Evolutionary conservation across 345 rosid genomes (phyloP).

Genomic region (Raphanus raphanistrum): DNA sequence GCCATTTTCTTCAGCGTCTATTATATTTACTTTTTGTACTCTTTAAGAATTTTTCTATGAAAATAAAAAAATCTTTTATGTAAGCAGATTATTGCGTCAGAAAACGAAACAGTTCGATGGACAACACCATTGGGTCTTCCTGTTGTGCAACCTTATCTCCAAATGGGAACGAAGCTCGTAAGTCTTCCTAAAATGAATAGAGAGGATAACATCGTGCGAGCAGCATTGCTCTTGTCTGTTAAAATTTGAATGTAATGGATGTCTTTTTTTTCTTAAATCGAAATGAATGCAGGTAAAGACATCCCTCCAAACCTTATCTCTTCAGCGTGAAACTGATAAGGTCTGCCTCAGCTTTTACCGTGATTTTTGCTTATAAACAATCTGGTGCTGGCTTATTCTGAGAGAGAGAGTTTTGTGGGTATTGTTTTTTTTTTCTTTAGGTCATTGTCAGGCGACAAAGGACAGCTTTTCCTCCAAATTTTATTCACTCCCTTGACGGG

Average conservation of each 20-base stretch:
- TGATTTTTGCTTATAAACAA: constrained; percentile 21
- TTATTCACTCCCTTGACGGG: constrained; percentile 96
- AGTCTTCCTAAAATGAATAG: constrained; percentile 36
- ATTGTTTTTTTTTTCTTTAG: constrained; percentile 39
- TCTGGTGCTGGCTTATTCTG: constrained; percentile 1
- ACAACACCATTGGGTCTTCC: constrained; percentile 98
- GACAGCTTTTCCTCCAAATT: constrained; percentile 98
- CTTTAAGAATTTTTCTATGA: not conserved
- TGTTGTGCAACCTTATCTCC: constrained; percentile 94
- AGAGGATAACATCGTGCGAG: not conserved
- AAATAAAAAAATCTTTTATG: not conserved
- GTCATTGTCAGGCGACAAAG: constrained; percentile 80
- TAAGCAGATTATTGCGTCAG: constrained; percentile 76
- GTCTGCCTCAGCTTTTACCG: constrained; percentile 41
- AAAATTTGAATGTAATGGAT: constrained; percentile 2
- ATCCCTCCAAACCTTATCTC: constrained; percentile 83
- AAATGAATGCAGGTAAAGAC: constrained; percentile 74
- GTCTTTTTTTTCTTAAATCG: constrained; percentile 4
- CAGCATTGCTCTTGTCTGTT: not conserved
- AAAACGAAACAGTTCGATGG: constrained; percentile 91
- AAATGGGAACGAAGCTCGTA: constrained; percentile 69
- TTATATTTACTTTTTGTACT: not conserved
- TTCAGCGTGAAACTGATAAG: constrained; percentile 86
- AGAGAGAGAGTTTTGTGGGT: constrained; percentile 13
- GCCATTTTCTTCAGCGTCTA: constrained; percentile 6